Evolutionary conservation across 2,329 filamentous ascomycete species (phyloP).

Genomic region (Paecilomyces dactylethromorphus): DNA sequence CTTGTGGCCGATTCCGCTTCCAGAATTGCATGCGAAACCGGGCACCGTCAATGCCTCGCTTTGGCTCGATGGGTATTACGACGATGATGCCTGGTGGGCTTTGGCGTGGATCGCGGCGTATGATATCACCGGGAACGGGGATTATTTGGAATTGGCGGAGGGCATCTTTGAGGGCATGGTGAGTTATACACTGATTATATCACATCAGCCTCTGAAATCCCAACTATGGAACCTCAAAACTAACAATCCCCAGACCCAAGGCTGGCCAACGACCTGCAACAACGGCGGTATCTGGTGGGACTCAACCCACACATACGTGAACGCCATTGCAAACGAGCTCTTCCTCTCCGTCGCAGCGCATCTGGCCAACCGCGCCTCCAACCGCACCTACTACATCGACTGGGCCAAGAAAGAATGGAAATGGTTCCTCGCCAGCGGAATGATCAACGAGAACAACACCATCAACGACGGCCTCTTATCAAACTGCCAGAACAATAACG

Average conservation of each 20-base stretch:
- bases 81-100: conserved; percentile 51
- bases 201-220: too few relatives aligned
- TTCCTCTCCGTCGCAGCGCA: conserved; percentile 51
- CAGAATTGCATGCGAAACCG: not conserved
- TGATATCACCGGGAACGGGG: conserved; percentile 40
- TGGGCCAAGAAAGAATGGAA: conserved; percentile 44
- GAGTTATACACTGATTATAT: not conserved
- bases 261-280: conserved; percentile 38
- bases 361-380: conserved; percentile 45
- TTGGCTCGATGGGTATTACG: conserved; percentile 32
- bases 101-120: conserved; percentile 51
- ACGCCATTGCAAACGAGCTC: conserved; percentile 52
- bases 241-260: conserved; percentile 18
- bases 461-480: conserved; percentile 50
- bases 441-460: conserved; percentile 42
- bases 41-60: conserved; percentile 13
- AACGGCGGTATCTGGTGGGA: conserved; percentile 46
- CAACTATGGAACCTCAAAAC: not conserved
- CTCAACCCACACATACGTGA: conserved; percentile 39
- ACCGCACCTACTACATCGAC: conserved; percentile 33
- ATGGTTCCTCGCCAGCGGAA: conserved; percentile 45
- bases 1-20: not conserved
- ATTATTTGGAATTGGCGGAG: conserved; percentile 43
- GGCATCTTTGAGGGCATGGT: conserved; percentile 45
- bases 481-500: conserved; percentile 46